Conservation (phyloP, 495 filamentous ascomycete genomes). For the Aspergillus ellipticus region DNA sequence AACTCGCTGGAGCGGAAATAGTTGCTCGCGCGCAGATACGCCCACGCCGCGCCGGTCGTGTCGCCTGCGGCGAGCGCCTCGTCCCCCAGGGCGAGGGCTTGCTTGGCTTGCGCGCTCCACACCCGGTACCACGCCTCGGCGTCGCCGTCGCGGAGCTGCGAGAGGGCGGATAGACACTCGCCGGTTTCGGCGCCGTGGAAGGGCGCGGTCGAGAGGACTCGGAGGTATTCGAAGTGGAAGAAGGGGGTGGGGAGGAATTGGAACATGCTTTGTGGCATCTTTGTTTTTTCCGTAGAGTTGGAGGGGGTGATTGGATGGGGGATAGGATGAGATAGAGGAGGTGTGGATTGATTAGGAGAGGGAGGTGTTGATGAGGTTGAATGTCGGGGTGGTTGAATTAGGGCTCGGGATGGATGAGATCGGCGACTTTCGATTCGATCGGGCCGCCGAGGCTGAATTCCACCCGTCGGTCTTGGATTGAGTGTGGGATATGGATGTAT, state of each 20-base stretch:
- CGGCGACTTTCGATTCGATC: too few relatives aligned
- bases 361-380: too few relatives aligned
- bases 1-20: slow-evolving; percentile 37
- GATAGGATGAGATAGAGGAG: too few relatives aligned
- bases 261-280: too few relatives aligned
- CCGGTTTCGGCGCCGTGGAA: slow-evolving; percentile 36
- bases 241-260: slow-evolving; percentile 13
- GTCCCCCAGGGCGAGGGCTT: slow-evolving; percentile 29
- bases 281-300: not conserved
- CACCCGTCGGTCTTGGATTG: too few relatives aligned
- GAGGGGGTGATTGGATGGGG: too few relatives aligned
- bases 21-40: slow-evolving; percentile 38
- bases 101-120: slow-evolving; percentile 24
- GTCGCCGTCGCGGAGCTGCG: slow-evolving; percentile 35
- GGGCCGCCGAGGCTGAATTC: too few relatives aligned
- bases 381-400: too few relatives aligned
- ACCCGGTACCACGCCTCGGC: slow-evolving; percentile 37
- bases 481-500: too few relatives aligned
- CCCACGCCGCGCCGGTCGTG: slow-evolving; percentile 20
- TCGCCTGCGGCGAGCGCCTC: slow-evolving; percentile 25
- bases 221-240: slow-evolving; percentile 46
- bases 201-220: slow-evolving; percentile 37
- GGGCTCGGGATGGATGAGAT: too few relatives aligned
- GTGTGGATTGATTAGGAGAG: too few relatives aligned
- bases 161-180: slow-evolving; percentile 37